phyloP scores from a whole-genome alignment of 768 basidiomycete genomes.

The Tricholoma saponaceum region DNA sequence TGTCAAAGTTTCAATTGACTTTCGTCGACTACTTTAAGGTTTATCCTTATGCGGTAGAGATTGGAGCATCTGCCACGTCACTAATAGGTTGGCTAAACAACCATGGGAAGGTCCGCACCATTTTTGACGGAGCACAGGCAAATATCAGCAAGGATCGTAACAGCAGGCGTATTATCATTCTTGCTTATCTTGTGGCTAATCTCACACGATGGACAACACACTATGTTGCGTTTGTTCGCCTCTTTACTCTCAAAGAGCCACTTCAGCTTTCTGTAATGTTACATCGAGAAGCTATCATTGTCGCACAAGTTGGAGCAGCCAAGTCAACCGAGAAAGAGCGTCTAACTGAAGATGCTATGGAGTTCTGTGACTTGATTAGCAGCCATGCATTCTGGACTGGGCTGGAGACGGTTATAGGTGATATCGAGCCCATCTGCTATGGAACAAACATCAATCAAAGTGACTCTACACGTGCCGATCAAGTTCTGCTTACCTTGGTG shows the following conservation, averaged over 20 bases:
- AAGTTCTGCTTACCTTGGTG: not conserved
- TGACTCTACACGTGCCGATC: not conserved
- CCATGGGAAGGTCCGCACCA: not conserved
- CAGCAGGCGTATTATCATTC: not conserved
- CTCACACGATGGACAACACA: not conserved
- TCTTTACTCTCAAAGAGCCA: not conserved
- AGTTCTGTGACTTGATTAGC: not conserved
- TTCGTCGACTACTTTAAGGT: not conserved
- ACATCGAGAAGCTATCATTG: not conserved
- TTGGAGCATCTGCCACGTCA: not conserved
- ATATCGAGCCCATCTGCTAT: not conserved
- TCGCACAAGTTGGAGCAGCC: not conserved
- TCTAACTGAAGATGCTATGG: not conserved
- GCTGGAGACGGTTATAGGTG: not conserved
- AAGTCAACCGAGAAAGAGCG: not conserved
- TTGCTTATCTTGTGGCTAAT: not conserved
- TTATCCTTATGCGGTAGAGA: not conserved
- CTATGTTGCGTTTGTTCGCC: not conserved
- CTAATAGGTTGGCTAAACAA: slow-evolving; percentile 1
- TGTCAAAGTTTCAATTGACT: not conserved
- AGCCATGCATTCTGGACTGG: not conserved
- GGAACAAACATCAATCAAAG: slow-evolving; percentile 1
- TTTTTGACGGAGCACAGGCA: not conserved
- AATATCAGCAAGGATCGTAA: not conserved
- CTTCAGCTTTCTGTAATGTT: not conserved